phyloP scores from a whole-genome alignment of 345 rosid species.

The Dovyalis caffra region DNA sequence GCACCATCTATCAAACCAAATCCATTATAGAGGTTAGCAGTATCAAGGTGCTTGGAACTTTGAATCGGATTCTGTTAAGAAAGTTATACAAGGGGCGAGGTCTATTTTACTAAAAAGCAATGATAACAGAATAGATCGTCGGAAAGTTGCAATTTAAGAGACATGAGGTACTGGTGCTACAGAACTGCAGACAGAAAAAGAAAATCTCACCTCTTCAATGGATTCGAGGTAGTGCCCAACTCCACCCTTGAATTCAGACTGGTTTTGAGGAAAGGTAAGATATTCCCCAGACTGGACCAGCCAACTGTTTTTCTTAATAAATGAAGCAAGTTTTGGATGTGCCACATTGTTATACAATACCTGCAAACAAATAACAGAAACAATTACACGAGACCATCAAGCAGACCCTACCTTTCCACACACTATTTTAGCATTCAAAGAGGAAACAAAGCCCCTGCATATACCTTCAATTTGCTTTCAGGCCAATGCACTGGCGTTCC shows the following conservation, averaged over 20 bases:
- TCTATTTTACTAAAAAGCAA: no score
- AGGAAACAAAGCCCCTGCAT: not conserved
- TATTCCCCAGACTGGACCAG: constrained; percentile 61
- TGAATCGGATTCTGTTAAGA: no score
- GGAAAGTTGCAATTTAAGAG: not conserved
- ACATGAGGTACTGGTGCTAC: not conserved
- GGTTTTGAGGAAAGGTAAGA: constrained; percentile 74
- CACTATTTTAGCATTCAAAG: constrained; percentile 9
- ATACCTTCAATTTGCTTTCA: constrained; percentile 76
- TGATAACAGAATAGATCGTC: no score
- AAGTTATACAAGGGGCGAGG: no score
- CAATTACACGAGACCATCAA: constrained; percentile 18
- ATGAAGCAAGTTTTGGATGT: constrained; percentile 84
- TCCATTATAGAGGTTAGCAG: constrained; percentile 20
- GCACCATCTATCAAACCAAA: constrained; percentile 80
- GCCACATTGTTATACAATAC: constrained; percentile 77
- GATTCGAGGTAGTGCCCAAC: constrained; percentile 84
- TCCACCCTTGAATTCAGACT: constrained; percentile 69
- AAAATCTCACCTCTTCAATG: constrained; percentile 76
- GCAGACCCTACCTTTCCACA: constrained; percentile 4
- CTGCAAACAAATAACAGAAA: constrained; percentile 40
- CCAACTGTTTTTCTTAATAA: constrained; percentile 73
- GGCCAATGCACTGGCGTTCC: constrained; percentile 77
- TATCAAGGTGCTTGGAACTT: no score
- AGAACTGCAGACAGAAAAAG: not conserved